Conservation (phyloP, 768 basidiomycete species). For the Candolleomyces efflorescens region DNA sequence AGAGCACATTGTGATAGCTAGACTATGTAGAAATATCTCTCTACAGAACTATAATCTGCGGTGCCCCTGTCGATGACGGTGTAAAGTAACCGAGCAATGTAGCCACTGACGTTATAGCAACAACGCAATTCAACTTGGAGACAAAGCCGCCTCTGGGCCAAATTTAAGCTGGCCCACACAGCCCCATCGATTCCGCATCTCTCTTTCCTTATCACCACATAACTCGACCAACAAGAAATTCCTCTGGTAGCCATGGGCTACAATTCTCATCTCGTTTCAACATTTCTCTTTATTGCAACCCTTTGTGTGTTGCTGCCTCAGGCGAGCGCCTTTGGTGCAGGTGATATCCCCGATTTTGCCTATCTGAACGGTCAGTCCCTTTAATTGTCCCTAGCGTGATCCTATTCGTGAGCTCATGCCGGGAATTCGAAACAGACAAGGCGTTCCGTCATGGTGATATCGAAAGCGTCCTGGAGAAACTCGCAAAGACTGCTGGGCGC, state of each 20-base stretch:
- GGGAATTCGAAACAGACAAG: constrained; percentile 42
- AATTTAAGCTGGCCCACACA: constrained; percentile 2
- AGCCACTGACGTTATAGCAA: background rate
- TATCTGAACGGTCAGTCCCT: constrained; percentile 51
- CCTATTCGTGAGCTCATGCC: background rate
- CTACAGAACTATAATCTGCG: no score
- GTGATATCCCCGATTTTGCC: constrained; percentile 69
- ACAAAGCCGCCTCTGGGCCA: background rate
- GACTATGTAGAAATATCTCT: no score
- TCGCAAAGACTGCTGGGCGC: constrained; percentile 52
- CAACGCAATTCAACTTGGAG: background rate
- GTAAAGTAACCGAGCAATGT: background rate
- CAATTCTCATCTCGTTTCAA: constrained; percentile 23
- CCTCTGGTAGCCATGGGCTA: constrained; percentile 20
- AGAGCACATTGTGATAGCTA: constrained; percentile 7
- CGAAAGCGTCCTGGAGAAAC: constrained; percentile 58
- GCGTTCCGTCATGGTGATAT: constrained; percentile 78
- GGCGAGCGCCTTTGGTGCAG: constrained; percentile 54
- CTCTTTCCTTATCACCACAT: background rate
- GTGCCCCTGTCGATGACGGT: background rate
- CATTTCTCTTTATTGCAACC: constrained; percentile 30
- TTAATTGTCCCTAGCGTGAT: background rate
- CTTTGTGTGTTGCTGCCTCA: constrained; percentile 39
- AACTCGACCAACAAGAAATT: constrained; percentile 7
- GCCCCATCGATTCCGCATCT: constrained; percentile 5